phyloP scores from a whole-genome alignment of 345 rosid species.

The Arabis hirsuta region DNA sequence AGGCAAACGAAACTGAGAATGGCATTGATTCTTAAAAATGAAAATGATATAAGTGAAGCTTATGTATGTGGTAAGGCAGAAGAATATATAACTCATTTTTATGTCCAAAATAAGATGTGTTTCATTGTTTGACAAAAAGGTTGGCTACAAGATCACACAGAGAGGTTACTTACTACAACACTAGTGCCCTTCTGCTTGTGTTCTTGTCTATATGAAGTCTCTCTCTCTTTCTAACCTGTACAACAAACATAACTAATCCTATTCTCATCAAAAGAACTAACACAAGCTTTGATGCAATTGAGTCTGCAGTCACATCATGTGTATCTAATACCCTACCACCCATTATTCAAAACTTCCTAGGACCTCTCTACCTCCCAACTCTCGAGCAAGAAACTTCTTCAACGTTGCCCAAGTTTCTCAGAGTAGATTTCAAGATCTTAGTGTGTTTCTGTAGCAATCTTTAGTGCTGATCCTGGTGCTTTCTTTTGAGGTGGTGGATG shows the following conservation, averaged over 20 bases:
- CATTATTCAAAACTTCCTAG: constrained; percentile 17
- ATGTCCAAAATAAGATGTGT: background rate
- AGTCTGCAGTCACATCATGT: constrained; percentile 1
- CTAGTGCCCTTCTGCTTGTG: constrained; percentile 17
- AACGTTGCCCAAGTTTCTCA: background rate
- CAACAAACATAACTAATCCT: constrained; percentile 26
- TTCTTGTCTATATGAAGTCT: constrained; percentile 38
- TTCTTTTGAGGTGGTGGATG: constrained; percentile 25
- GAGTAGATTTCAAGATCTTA: constrained; percentile 20
- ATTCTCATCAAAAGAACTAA: background rate
- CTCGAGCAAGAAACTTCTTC: constrained; percentile 22
- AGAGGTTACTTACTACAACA: constrained; percentile 21
- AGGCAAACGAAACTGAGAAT: too few relatives aligned
- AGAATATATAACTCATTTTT: background rate
- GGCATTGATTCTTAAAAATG: too few relatives aligned
- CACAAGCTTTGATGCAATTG: constrained; percentile 9
- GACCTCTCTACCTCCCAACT: constrained; percentile 6
- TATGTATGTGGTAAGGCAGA: too few relatives aligned
- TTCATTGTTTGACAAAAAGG: background rate
- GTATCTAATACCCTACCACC: background rate
- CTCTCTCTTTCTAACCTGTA: constrained; percentile 1
- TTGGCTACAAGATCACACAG: constrained; percentile 33
- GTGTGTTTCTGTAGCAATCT: constrained; percentile 21
- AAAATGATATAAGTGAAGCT: too few relatives aligned
- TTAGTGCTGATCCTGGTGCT: constrained; percentile 12